phyloP scores from a whole-genome alignment of 2,329 filamentous ascomycete genomes.

The Neonectria faginata region DNA sequence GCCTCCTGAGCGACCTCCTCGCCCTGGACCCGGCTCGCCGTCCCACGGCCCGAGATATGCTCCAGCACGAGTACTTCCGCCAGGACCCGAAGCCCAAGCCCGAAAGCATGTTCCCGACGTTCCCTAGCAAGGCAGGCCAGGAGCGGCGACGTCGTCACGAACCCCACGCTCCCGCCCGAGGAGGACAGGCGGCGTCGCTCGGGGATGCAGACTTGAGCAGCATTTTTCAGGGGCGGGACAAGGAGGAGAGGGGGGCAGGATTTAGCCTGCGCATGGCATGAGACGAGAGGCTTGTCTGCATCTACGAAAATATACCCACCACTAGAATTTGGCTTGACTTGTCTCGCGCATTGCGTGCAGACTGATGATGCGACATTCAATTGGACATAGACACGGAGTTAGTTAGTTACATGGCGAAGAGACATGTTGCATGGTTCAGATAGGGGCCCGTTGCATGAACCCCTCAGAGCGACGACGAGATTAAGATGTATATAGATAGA shows the following conservation, averaged over 20 bases:
- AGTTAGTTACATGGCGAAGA: not conserved
- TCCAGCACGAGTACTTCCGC: conserved; percentile 85
- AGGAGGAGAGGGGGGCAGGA: conserved; percentile 73
- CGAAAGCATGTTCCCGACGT: conserved; percentile 94
- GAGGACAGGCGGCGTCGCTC: conserved; percentile 73
- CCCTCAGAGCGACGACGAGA: conserved; percentile 31
- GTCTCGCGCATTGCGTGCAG: not conserved
- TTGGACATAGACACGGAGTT: conserved; percentile 5
- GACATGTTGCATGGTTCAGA: conserved; percentile 11
- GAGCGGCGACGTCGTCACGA: conserved; percentile 80
- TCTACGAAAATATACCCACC: conserved; percentile 7
- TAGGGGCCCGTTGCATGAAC: conserved; percentile 17
- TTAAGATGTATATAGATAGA: conserved; percentile 44
- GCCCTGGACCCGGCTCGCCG: conserved; percentile 78
- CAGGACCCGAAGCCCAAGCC: conserved; percentile 93
- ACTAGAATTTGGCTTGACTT: not conserved
- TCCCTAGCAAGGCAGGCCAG: conserved; percentile 93
- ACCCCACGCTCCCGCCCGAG: conserved; percentile 85
- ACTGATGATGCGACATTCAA: not conserved
- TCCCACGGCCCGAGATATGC: conserved; percentile 78
- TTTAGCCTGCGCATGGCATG: conserved; percentile 73
- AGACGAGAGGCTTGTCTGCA: not conserved
- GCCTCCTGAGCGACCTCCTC: conserved; percentile 77
- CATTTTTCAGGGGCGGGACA: conserved; percentile 75
- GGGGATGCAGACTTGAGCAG: conserved; percentile 74